A percentile compares a stretch with the other conserved stretches of the same genome.
phyloP scores from a whole-genome alignment of 768 basidiomycete species.

The Lentinula boryana region DNA sequence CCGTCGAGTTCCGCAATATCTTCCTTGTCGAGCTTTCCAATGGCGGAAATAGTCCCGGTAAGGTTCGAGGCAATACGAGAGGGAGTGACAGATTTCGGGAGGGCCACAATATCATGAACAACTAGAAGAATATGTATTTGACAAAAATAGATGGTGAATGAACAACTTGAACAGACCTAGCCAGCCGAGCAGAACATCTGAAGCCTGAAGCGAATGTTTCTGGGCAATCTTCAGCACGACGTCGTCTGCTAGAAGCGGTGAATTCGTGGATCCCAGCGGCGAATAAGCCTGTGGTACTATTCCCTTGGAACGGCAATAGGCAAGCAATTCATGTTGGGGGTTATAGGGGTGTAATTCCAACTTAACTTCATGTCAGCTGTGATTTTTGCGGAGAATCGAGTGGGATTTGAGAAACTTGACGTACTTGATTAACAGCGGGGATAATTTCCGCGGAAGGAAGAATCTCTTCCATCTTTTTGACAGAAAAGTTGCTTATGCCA shows the following conservation, averaged over 20 bases:
- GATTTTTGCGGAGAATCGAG: not conserved
- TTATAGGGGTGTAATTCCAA: conserved; percentile 73
- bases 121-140: conserved; percentile 38
- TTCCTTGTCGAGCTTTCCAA: conserved; percentile 36
- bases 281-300: conserved; percentile 79
- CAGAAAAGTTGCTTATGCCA: conserved; percentile 75
- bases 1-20: conserved; percentile 55
- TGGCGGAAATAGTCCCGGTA: conserved; percentile 41
- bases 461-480: conserved; percentile 62
- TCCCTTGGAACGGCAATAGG: conserved; percentile 55
- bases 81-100: conserved; percentile 77
- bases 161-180: conserved; percentile 34
- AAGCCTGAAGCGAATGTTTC: conserved; percentile 45
- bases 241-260: conserved; percentile 62
- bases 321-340: conserved; percentile 62
- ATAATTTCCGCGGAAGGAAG: conserved; percentile 59
- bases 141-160: not conserved
- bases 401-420: conserved; percentile 6
- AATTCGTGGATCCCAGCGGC: conserved; percentile 66
- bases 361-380: conserved; percentile 22
- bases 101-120: conserved; percentile 40
- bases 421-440: conserved; percentile 70
- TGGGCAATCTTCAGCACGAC: conserved; percentile 52
- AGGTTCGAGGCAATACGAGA: conserved; percentile 59
- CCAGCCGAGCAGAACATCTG: conserved; percentile 60